phyloP scores from a whole-genome alignment of 305 asterid genomes.

The Solanum hybrid region DNA sequence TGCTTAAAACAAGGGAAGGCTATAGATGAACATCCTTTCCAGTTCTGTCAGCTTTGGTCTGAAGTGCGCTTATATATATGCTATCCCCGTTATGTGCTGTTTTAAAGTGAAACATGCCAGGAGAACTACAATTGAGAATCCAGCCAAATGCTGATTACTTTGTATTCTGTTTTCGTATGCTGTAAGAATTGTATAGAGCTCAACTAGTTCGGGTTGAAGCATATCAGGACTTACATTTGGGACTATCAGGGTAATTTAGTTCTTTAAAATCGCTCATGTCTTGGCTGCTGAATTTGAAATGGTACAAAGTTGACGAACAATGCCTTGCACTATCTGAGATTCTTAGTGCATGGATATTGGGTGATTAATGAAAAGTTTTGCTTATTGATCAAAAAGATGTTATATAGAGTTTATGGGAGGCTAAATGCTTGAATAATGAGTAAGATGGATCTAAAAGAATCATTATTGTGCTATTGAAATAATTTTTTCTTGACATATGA shows the following conservation, averaged over 20 bases:
- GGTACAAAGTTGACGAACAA: neutral
- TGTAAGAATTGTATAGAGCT: neutral
- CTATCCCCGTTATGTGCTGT: neutral
- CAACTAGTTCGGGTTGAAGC: neutral
- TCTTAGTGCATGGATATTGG: neutral
- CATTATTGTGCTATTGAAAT: neutral
- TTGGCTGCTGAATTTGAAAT: neutral
- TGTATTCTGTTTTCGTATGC: neutral
- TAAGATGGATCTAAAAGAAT: neutral
- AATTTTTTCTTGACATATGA: neutral
- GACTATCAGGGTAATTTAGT: neutral
- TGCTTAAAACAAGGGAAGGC: neutral
- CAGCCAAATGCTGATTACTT: neutral
- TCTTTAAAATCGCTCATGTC: neutral
- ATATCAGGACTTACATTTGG: neutral
- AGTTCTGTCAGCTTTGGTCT: neutral
- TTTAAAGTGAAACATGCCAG: neutral
- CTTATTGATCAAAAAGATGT: neutral
- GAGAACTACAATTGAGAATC: neutral
- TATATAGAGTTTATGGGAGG: neutral
- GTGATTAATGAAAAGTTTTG: neutral
- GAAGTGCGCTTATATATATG: neutral
- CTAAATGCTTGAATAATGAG: neutral
- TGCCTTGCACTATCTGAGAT: neutral
- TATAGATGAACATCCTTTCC: neutral